Percentiles rank a stretch among this genome's conserved stretches.
These are phyloP conservation scores for Coprinopsis marcescibilis DNA, from an alignment of 768 basidiomycete species.

Conservation along the genomic window DNA sequence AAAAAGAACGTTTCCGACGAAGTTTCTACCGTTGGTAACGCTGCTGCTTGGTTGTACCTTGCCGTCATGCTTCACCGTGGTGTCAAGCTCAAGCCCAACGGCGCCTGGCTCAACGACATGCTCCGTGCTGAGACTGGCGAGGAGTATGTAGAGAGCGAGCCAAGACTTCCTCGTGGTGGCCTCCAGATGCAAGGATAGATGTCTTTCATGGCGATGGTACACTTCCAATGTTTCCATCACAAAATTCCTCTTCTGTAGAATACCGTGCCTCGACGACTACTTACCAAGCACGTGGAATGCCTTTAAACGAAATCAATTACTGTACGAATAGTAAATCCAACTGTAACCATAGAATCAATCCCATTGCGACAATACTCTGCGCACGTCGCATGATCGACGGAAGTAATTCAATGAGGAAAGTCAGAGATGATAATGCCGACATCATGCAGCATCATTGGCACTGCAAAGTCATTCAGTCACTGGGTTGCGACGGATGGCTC, in stretches of 20 bases:
- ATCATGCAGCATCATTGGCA: constrained; percentile 2
- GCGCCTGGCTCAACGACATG: constrained; percentile 83
- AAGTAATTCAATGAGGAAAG: background rate
- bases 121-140: constrained; percentile 72
- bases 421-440: background rate
- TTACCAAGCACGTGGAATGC: no score
- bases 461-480: no score
- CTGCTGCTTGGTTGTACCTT: constrained; percentile 54
- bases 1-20: constrained; percentile 78
- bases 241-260: no score
- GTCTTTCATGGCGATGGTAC: no score
- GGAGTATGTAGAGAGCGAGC: constrained; percentile 59
- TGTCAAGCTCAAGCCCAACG: constrained; percentile 71
- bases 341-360: no score
- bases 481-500: constrained; percentile 7
- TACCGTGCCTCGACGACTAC: no score
- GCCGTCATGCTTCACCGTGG: constrained; percentile 79
- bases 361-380: no score
- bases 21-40: constrained; percentile 79
- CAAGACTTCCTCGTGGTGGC: constrained; percentile 59
- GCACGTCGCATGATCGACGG: no score
- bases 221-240: no score
- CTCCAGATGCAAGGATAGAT: constrained; percentile 53
- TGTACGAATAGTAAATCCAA: no score
- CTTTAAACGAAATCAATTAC: no score